Conservation (phyloP, 768 basidiomycete genomes). For the Leccinum uliginosum region DNA sequence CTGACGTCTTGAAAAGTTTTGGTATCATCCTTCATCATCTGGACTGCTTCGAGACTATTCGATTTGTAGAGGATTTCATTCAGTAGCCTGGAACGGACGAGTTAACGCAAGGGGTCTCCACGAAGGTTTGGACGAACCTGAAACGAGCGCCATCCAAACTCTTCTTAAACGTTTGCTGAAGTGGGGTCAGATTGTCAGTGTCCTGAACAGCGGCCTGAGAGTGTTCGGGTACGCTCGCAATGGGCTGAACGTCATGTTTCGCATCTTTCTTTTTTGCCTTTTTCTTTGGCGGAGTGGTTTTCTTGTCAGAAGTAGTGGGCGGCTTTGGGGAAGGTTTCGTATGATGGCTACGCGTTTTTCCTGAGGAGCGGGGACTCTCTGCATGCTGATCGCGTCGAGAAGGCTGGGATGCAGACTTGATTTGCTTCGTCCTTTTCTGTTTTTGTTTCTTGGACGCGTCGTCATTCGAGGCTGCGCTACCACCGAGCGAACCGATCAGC, state of each 20-base stretch:
- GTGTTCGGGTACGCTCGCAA: conserved; percentile 13
- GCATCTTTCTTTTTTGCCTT: conserved; percentile 19
- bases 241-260: conserved; percentile 18
- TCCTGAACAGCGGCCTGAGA: conserved; percentile 8
- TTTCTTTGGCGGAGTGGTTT: conserved; percentile 4
- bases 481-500: conserved; percentile 47
- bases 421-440: conserved; percentile 1
- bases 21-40: conserved; percentile 83
- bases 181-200: conserved; percentile 48
- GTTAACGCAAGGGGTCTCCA: conserved; percentile 6
- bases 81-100: conserved; percentile 55
- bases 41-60: conserved; percentile 64
- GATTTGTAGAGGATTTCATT: conserved; percentile 93
- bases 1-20: conserved; percentile 77
- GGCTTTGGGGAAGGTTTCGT: conserved; percentile 11
- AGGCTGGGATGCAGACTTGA: conserved; percentile 2
- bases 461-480: conserved; percentile 31
- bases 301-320: conserved; percentile 2
- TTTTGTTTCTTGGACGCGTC: conserved; percentile 23
- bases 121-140: conserved; percentile 41
- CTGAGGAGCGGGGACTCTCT: neutral
- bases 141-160: conserved; percentile 86
- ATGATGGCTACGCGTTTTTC: conserved; percentile 1
- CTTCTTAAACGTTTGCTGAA: conserved; percentile 77
- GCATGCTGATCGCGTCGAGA: conserved; percentile 6